Conservation (phyloP, 805 yeast genomes). For the Suhomyces sp. region DNA sequence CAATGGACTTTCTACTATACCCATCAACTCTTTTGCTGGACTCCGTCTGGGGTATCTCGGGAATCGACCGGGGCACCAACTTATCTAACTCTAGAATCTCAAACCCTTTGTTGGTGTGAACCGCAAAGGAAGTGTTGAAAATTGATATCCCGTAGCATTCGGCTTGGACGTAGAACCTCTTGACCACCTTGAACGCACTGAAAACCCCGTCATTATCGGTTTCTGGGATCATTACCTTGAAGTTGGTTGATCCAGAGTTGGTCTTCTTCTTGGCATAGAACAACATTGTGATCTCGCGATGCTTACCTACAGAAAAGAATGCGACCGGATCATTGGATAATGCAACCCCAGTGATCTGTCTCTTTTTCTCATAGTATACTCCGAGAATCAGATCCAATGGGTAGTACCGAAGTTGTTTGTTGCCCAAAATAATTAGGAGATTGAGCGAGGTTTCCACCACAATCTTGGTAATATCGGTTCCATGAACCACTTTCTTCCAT, state of each 20-base stretch:
- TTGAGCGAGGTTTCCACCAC: conserved; percentile 57
- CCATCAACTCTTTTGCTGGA: conserved; percentile 27
- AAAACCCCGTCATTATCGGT: conserved; percentile 52
- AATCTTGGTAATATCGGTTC: conserved; percentile 54
- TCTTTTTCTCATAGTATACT: conserved; percentile 48
- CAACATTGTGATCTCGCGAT: conserved; percentile 57
- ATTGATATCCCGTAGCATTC: conserved; percentile 62
- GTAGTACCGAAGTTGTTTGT: conserved; percentile 57
- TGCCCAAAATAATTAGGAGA: conserved; percentile 56
- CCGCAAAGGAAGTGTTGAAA: conserved; percentile 63
- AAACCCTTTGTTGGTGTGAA: conserved; percentile 65
- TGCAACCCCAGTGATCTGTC: conserved; percentile 44
- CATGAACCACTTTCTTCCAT: conserved; percentile 60
- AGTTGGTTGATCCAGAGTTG: conserved; percentile 41
- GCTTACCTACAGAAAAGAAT: conserved; percentile 67
- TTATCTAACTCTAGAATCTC: conserved; percentile 61
- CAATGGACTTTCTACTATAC: conserved; percentile 20
- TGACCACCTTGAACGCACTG: conserved; percentile 35
- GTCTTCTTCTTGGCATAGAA: conserved; percentile 55
- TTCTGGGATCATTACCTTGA: conserved; percentile 57
- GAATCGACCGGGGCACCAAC: conserved; percentile 54
- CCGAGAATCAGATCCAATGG: conserved; percentile 59
- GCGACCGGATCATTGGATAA: conserved; percentile 48
- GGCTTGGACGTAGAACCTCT: conserved; percentile 49
- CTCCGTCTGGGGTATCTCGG: conserved; percentile 40